Evolutionary conservation across 176 grass and related monocot species (phyloP).

Genomic region (Oryza meridionalis): DNA sequence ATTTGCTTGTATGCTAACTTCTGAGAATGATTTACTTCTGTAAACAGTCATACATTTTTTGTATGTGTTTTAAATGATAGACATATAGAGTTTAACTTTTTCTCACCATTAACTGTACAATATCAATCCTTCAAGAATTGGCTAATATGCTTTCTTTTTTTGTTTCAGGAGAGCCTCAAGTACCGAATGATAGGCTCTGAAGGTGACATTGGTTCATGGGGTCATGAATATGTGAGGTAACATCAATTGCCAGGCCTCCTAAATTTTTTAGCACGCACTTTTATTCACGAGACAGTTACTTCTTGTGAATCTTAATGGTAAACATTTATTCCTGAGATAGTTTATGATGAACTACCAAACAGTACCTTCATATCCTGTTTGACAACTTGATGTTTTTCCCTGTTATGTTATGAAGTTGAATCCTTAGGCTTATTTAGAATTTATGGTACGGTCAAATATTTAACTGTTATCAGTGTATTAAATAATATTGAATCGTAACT

Average conservation of each 20-base stretch:
- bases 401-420: neutral
- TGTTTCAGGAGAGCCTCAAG: constrained; percentile 70
- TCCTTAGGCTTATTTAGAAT: neutral
- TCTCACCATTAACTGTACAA: neutral
- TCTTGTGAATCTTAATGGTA: neutral
- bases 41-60: neutral
- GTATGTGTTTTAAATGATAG: neutral
- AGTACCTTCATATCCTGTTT: neutral
- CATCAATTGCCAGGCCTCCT: neutral
- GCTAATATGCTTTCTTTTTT: neutral
- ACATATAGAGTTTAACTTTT: neutral
- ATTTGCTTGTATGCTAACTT: neutral
- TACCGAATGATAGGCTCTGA: constrained; percentile 72
- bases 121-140: neutral
- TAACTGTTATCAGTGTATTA: neutral
- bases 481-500: neutral
- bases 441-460: neutral
- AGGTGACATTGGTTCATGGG: constrained; percentile 81
- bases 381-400: neutral
- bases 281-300: neutral
- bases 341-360: neutral
- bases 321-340: neutral
- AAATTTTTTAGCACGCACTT: neutral
- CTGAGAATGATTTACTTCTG: neutral
- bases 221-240: constrained; percentile 85